Evolutionary conservation across 1,284 basidiomycete species (phyloP), one percentile per base, ranked within the genome.

Genomic region (Melampsora medusae): DNA sequence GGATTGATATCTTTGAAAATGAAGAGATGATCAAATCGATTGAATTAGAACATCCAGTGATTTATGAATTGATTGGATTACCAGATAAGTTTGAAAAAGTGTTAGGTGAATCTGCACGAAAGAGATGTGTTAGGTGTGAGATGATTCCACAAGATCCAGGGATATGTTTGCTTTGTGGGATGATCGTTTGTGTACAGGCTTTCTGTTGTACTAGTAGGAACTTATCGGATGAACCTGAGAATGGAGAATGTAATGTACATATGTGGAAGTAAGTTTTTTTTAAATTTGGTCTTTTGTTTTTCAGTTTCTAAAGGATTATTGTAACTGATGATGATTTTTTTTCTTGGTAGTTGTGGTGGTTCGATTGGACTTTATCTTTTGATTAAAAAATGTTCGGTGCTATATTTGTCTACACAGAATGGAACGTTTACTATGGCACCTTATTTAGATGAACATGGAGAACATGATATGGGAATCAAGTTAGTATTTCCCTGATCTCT

Each of bases 161-260:
- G 0, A 88, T 99, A 3, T 99, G 96, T 82, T 84, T 98, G 77
- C 86, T 95, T 68, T 99, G 97, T 80, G 96, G 96, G 1, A 86
- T 89, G 61, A 88, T 91, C 19, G 89, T 92, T 9, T 99, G 97
- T 82, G 88, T 95, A 84, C 92, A 95, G 81, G 92, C 92, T 79
- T 91, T 95, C 80, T 99, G 96, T 81, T 99, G 96, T 83, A 87
- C 87, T 79, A 92, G 94, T 80, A 81, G 85, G 31, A 90, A 92
- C 59, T 85, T 64, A 85, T 85, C 59, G 85, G 87, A 70, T 84
- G 87, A 79, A 83, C 78, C 80, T 33, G 78, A 88, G 77, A 83
- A 91, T 85, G 85, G 89, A 48, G 97, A 99, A 82, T 98, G 96
- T 84, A 99, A 98, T 83, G 89, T 92, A 85, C 97, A 99, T 83